Evolutionary conservation across 495 filamentous ascomycete genomes (phyloP), one percentile per base, ranked within the genome.

Genomic region (Penicillium paxilli): DNA sequence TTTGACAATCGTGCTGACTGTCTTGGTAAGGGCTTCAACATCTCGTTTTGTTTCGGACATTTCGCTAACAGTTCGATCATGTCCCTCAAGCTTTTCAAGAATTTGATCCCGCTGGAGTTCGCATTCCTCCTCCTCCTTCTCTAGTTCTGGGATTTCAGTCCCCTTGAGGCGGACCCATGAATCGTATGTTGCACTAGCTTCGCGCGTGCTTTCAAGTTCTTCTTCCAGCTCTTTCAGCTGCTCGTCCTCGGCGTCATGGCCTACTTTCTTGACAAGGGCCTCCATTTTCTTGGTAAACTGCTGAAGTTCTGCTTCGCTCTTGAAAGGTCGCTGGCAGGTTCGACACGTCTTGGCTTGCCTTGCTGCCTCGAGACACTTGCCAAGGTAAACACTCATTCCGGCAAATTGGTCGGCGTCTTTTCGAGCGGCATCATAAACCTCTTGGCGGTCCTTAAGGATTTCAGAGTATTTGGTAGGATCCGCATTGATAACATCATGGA

Each of bases 1-100:
- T 66, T 88, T 86, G 20, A 81, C 74, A 55, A 98, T 96, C 55
- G 83, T 88, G 47, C 78, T 76, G 2, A 96, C 88, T 1, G 88
- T 89, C 58, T 87, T 89, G 44, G 77, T 77, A 35, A 97, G 77
- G 17, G 82, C 75, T 58, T 96, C 91, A 9, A 90, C 76, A 42
- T 96, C 91, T 54, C 82, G 79, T 65, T 84, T 89, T 38, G 79
- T 82, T 22, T 87, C 80, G 41, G 81, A 74, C 21, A 74, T 82
- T 45, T 88, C 80, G 44, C 77, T 79, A 58, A 96, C 86, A 30
- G 75, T 64, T 10, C 76, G 80, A 60, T 96, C 93, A 56, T 91
- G 82, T 20, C 84, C 75, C 59, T 97, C 91, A 7, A 94, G 72
- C 41, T 84, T 76, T 25, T 75, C 76, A 45, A 92, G 70, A 40